Conservation (phyloP, 805 yeast genomes). For the Phaffomyces opuntiae region DNA sequence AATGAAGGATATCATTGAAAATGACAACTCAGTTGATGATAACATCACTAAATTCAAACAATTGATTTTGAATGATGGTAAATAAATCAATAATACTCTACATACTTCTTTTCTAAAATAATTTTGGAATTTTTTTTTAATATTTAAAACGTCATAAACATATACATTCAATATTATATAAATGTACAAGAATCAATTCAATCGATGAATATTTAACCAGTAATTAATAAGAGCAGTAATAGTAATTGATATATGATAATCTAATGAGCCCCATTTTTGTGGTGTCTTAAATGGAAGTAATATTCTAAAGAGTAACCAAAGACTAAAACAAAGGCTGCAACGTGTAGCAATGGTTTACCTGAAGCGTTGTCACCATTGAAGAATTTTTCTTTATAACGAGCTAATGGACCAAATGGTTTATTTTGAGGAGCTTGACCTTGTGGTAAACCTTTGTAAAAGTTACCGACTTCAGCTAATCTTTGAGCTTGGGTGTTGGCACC, state of each 20-base stretch:
- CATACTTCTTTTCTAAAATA: not conserved
- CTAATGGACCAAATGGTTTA: constrained; percentile 61
- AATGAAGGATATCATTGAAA: constrained; percentile 37
- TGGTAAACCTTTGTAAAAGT: constrained; percentile 93
- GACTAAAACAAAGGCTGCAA: constrained; percentile 57
- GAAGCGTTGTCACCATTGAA: constrained; percentile 79
- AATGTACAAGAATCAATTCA: not conserved
- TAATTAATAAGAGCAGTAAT: not conserved
- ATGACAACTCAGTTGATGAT: not conserved
- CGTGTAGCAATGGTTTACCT: constrained; percentile 77
- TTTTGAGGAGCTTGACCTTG: constrained; percentile 82
- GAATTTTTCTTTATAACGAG: constrained; percentile 79
- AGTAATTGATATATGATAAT: constrained; percentile 18
- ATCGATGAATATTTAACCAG: constrained; percentile 1
- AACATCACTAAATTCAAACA: constrained; percentile 1
- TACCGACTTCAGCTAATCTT: constrained; percentile 91
- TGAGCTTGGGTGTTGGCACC: constrained; percentile 95
- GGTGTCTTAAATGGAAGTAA: constrained; percentile 77
- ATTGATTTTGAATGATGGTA: not conserved
- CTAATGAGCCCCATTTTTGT: constrained; percentile 38
- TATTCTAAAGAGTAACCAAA: constrained; percentile 90
- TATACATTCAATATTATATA: not conserved
- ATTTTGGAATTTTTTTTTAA: no score
- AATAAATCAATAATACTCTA: not conserved
- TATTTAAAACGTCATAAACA: not conserved